These are phyloP conservation scores for Somion occarium DNA, from an alignment of 1,284 basidiomycete genomes.

Conservation along the genomic window DNA sequence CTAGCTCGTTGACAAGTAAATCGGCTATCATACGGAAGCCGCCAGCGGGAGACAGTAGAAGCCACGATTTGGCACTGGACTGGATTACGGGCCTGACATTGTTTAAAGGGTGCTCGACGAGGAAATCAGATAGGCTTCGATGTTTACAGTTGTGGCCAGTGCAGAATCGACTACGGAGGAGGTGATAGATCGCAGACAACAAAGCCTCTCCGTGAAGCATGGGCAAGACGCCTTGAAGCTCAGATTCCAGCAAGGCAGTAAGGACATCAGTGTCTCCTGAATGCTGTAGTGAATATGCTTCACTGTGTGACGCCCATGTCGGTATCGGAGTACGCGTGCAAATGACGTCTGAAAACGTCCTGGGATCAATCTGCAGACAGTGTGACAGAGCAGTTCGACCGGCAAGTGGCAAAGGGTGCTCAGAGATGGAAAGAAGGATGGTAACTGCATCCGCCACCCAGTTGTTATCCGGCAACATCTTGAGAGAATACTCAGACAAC, in stretches of 20 bases:
- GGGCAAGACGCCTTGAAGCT: not conserved
- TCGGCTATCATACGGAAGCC: not conserved
- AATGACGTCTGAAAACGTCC: not conserved
- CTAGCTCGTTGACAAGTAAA: not conserved
- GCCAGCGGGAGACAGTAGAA: not conserved
- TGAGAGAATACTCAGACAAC: not conserved
- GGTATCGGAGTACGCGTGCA: not conserved
- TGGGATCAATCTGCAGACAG: not conserved
- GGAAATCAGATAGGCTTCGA: not conserved
- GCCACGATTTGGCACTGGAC: too few species aligned
- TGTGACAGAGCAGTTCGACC: not conserved
- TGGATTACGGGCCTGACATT: not conserved
- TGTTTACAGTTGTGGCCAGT: not conserved
- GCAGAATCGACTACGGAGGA: not conserved
- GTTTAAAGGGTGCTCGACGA: not conserved
- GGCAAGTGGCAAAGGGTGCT: not conserved
- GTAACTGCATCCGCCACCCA: not conserved
- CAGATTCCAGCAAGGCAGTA: not conserved
- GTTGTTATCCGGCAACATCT: not conserved
- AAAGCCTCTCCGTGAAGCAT: not conserved
- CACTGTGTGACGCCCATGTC: not conserved
- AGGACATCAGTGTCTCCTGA: not conserved
- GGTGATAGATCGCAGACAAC: not conserved
- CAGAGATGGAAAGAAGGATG: not conserved
- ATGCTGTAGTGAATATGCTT: not conserved